Base-by-base conservation (phyloP, 2,329 filamentous ascomycete species). In the Colletotrichum magnum region DNA sequence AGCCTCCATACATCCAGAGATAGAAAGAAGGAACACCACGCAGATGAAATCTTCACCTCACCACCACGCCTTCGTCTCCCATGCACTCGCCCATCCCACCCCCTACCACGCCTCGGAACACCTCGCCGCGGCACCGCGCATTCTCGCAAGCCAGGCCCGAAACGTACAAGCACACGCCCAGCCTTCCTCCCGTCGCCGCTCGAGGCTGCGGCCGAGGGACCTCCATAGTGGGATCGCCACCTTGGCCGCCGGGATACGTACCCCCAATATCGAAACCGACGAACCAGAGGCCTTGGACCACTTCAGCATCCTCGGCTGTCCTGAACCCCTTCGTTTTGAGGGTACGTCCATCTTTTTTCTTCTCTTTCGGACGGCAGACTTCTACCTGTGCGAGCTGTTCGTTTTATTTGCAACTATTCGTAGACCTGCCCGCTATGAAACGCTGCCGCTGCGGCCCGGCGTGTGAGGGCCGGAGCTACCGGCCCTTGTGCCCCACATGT, bases 61-160 rank as follows among this genome's bases (percentile, higher is more conserved):
- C 54, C 59, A 28, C 61, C 61, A 39, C 61, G 61, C 61, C 53
- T 32, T 57, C 64, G 64, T 24, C 50, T 52, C 58, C 57, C 52
- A 52, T 43, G 57, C 52, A 32, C 51, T 28, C 36, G 32, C 5
- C 24, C 39, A 43, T 41, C 12, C 16, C 0, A 16, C 51, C 24
- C 47, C 39, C 64, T 58, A 48, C 43, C 45, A 36, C 45, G 28
- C 28, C 10, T 47, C 7, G 28, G 13, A 18, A 18, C 9, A 21
- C 58, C 48, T 43, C n/a, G 24, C 58, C 28, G 28, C 28, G 28
- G 28, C 28, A 9, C 7, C 6, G 26, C 36, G 21, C 36, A 57
- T 52, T 39, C 51, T 68, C 64, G 58, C 65, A 68, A 64, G 24
- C 65, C 53, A 68, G 54, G 21, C 65, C 65, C 16, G 36, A 68